phyloP scores from a whole-genome alignment of 495 filamentous ascomycete genomes.

The Stereocaulon alpinum region DNA sequence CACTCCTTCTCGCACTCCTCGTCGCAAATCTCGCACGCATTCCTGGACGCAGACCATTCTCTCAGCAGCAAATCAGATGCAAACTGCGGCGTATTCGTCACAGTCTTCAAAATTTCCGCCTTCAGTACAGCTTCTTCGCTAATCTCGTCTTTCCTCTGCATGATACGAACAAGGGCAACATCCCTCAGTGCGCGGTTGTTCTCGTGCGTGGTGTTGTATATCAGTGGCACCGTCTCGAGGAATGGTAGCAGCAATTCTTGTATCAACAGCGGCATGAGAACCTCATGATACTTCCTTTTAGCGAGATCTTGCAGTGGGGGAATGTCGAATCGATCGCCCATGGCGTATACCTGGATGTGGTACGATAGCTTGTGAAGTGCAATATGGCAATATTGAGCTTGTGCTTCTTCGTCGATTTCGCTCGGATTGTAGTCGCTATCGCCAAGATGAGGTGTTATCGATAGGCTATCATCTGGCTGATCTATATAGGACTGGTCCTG shows the following conservation, averaged over 20 bases:
- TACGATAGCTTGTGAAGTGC: not conserved
- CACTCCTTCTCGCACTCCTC: too few species aligned
- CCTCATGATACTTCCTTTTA: not conserved
- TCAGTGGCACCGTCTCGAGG: not conserved
- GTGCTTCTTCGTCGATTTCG: too few species aligned
- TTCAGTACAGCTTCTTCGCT: not conserved
- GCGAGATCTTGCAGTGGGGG: not conserved
- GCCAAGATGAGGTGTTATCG: too few species aligned
- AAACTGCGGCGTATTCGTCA: not conserved
- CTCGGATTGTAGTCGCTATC: too few species aligned
- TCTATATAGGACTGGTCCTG: too few species aligned
- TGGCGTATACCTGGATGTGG: not conserved
- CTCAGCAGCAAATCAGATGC: too few species aligned
- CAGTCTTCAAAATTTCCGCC: not conserved
- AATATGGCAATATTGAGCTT: too few species aligned
- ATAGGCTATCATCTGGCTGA: too few species aligned
- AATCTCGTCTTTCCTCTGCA: not conserved
- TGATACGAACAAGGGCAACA: not conserved
- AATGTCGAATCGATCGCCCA: slow-evolving; percentile 2
- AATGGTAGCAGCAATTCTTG: not conserved
- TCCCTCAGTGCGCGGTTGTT: not conserved
- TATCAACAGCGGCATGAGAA: not conserved
- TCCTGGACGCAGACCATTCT: too few species aligned
- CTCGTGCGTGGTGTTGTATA: not conserved
- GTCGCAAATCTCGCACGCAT: too few species aligned